Conservation (phyloP, 257 asterid genomes). For the Rehmannia glutinosa region DNA sequence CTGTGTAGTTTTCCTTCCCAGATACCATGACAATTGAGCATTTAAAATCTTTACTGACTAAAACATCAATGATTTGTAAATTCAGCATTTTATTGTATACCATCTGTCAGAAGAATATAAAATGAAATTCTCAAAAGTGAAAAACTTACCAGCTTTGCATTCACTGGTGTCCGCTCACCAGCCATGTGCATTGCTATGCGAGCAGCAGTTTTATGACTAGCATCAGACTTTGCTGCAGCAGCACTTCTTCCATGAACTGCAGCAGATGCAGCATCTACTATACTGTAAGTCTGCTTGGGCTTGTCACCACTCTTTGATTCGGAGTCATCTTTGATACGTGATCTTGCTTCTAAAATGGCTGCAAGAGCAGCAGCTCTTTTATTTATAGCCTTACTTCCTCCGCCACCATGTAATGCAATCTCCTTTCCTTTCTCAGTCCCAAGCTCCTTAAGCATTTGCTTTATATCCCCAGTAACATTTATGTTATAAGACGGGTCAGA, state of each 20-base stretch:
- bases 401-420: conserved; percentile 97
- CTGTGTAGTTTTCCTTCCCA: too few relatives aligned
- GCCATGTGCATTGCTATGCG: conserved; percentile 97
- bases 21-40: too few relatives aligned
- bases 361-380: conserved; percentile 90
- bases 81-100: background rate
- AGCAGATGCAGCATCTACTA: conserved; percentile 99
- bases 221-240: conserved; percentile 84
- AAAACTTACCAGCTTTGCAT: conserved; percentile 85
- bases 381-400: conserved; percentile 82
- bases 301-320: conserved; percentile 41
- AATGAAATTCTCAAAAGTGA: background rate
- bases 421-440: conserved; percentile 93
- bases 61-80: background rate
- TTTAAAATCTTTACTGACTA: conserved; percentile 10
- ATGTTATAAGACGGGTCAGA: conserved; percentile 85
- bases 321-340: conserved; percentile 74
- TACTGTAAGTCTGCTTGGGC: conserved; percentile 69
- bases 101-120: background rate
- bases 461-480: conserved; percentile 78
- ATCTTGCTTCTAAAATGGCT: conserved; percentile 85
- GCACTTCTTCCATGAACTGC: conserved; percentile 99
- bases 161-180: conserved; percentile 89
- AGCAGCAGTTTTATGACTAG: conserved; percentile 86
- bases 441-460: conserved; percentile 90